Base-by-base conservation (phyloP, 1,284 basidiomycete genomes). In the Sanghuangporus weigelae region DNA sequence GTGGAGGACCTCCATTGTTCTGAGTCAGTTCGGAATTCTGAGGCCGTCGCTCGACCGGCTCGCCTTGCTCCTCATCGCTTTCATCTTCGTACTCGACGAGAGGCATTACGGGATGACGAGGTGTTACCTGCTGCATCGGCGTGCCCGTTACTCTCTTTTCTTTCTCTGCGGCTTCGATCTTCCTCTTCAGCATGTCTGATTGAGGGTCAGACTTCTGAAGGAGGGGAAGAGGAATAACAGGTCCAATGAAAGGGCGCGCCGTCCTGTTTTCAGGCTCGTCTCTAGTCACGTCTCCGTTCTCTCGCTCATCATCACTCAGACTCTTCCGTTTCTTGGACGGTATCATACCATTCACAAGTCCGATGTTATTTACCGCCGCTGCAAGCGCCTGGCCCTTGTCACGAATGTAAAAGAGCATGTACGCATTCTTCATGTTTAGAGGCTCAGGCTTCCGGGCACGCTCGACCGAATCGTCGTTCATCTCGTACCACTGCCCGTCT, bases 341-440 rank as follows among this genome's bases (percentile, higher is more conserved):
- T 16, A 35, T 14, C 16, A 54, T 38, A 7, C 60, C 57, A 10
- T 48, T 65, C 57, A 21, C 51, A 39, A 44, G 31, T 36, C 35
- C 16, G 23, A 39, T 65, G 50, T 35, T 57, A 57, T 59, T 68
- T 59, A 92, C 75, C 3, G 83, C 86, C 19, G 84, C 84, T 67
- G 89, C 83, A 49, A 92, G 76, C 10, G 79, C 80, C 68, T 91
- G 85, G 2, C 90, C 90, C 72, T 84, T 89, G 67, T 89, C 86
- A 57, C 87, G 85, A 50, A 95, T 82, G 75, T 99, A 99, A 77
- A 96, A 96, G 58, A 99, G 80, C 63, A 98, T 84, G 70, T 99
- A 99, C 57, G 96, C 97, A 68, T 85, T 93, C 75, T 87, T 90
- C 76, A 88, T 83, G 65, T 79, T 78, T 35, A 86, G 76, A 5